phyloP scores from a whole-genome alignment of 2,329 filamentous ascomycete genomes.

The Fusarium citri region DNA sequence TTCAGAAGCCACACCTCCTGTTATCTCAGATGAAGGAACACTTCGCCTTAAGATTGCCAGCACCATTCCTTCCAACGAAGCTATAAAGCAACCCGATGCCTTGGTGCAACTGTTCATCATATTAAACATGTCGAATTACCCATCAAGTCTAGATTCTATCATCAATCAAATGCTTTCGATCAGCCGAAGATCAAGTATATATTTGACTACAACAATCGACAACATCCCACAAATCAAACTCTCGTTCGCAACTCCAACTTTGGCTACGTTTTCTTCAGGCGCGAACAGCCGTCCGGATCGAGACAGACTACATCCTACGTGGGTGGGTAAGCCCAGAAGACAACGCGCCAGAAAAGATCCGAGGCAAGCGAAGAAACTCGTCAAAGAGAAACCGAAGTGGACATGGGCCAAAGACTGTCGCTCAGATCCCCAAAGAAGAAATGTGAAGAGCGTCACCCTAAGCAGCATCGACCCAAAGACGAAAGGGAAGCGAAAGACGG shows the following conservation, averaged over 20 bases:
- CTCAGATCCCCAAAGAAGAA: background rate
- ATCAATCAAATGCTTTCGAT: background rate
- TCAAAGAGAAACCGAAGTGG: background rate
- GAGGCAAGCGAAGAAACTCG: background rate
- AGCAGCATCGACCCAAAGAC: background rate
- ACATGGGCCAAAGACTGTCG: background rate
- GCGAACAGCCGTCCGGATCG: slow-evolving; percentile 1
- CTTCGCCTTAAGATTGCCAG: background rate
- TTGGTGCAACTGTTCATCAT: background rate
- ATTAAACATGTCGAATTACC: background rate
- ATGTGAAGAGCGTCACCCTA: background rate
- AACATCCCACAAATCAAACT: slow-evolving; percentile 27
- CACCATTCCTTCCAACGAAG: background rate
- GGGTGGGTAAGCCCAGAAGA: slow-evolving; percentile 8
- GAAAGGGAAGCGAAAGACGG: background rate
- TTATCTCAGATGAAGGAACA: background rate
- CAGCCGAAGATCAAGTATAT: slow-evolving; percentile 22
- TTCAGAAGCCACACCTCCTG: background rate
- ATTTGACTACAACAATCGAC: slow-evolving; percentile 2
- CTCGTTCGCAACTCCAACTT: slow-evolving; percentile 9
- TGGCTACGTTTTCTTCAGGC: background rate
- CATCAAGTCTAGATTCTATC: background rate
- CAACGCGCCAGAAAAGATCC: background rate
- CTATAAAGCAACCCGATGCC: slow-evolving; percentile 4
- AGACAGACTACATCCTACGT: slow-evolving; percentile 13